Evolutionary conservation across 2,329 filamentous ascomycete genomes (phyloP).

Genomic region (Colletotrichum spaethianum): DNA sequence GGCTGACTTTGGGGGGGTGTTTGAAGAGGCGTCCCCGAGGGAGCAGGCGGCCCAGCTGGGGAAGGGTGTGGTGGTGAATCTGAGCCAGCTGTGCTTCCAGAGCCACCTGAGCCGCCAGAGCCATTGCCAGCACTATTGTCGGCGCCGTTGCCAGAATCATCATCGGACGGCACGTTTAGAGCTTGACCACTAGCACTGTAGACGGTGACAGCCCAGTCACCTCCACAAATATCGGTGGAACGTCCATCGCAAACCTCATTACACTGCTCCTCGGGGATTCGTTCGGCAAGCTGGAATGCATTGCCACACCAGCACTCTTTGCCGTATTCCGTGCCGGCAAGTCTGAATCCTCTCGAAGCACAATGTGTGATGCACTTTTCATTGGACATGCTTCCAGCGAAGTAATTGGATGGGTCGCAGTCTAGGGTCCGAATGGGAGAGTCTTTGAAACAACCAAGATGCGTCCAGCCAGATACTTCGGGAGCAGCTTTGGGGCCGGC

Average conservation of each 20-base stretch:
- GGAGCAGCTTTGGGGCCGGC: slow-evolving; percentile 4
- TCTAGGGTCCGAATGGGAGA: slow-evolving; percentile 38
- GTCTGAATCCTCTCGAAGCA: slow-evolving; percentile 53
- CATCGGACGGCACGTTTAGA: slow-evolving; percentile 25
- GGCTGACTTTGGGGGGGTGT: slow-evolving; percentile 3
- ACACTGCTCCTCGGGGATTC: slow-evolving; percentile 35
- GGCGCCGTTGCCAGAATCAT: slow-evolving; percentile 1
- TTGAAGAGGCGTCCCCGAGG: background rate
- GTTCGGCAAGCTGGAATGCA: slow-evolving; percentile 36
- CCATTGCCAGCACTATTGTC: slow-evolving; percentile 4
- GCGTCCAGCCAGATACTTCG: slow-evolving; percentile 44
- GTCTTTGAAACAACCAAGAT: slow-evolving; percentile 52
- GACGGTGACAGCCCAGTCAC: slow-evolving; percentile 40
- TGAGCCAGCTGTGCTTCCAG: background rate
- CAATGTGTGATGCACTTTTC: slow-evolving; percentile 65
- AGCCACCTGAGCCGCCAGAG: background rate
- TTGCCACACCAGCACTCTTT: slow-evolving; percentile 67
- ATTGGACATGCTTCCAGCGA: slow-evolving; percentile 60
- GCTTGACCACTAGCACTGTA: slow-evolving; percentile 40
- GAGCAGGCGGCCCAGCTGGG: background rate
- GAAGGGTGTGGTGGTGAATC: background rate
- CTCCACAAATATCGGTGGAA: slow-evolving; percentile 38
- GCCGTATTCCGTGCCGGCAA: slow-evolving; percentile 65
- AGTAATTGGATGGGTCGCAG: slow-evolving; percentile 45
- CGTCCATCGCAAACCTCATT: slow-evolving; percentile 34